These are phyloP conservation scores for Candida ovalis DNA, from an alignment of 805 yeast genomes.

Conservation along the genomic window DNA sequence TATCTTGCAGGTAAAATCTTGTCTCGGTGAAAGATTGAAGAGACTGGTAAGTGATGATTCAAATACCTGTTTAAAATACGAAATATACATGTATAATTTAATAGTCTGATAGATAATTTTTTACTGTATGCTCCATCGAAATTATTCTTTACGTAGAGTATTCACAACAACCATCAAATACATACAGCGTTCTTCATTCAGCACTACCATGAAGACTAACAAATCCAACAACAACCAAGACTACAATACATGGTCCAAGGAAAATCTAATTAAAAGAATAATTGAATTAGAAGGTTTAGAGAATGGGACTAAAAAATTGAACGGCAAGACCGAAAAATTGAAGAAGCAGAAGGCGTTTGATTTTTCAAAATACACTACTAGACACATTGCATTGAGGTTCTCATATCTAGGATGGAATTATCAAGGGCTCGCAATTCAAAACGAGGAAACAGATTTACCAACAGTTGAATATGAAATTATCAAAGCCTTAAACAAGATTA, in stretches of 20 bases:
- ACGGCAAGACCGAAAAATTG: not conserved
- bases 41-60: too few species aligned
- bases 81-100: too few species aligned
- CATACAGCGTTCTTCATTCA: not conserved
- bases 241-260: constrained; percentile 64
- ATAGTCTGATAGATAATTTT: not conserved
- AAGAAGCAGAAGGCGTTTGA: constrained; percentile 50
- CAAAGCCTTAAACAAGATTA: constrained; percentile 65
- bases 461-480: constrained; percentile 81
- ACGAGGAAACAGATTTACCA: constrained; percentile 70
- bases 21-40: not conserved
- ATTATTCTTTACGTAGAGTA: not conserved
- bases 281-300: constrained; percentile 46
- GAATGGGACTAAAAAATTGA: not conserved
- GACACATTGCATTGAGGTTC: constrained; percentile 77
- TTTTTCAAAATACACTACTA: constrained; percentile 54
- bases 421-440: constrained; percentile 83
- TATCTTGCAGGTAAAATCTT: not conserved
- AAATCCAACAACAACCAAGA: constrained; percentile 17
- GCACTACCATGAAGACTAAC: not conserved
- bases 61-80: too few species aligned
- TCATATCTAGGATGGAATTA: constrained; percentile 94
- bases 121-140: not conserved
- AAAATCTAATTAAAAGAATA: constrained; percentile 58
- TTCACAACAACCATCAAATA: not conserved